Evolutionary conservation across 2,329 filamentous ascomycete species (phyloP).

Genomic region (Ustulina deusta): DNA sequence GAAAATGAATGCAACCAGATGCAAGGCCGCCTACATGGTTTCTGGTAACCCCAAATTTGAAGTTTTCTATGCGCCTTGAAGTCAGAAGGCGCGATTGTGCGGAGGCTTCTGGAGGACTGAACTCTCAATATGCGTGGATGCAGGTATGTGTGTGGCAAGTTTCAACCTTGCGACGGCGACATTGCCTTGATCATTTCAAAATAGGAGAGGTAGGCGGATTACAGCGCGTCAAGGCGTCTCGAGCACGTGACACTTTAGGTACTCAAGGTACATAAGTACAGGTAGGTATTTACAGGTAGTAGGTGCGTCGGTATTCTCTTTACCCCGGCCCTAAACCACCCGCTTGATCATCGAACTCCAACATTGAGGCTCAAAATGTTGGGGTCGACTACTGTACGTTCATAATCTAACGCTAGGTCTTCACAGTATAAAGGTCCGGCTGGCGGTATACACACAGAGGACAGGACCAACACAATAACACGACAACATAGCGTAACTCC

Average conservation of each 20-base stretch:
- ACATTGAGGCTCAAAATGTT: conserved; percentile 36
- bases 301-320: not conserved
- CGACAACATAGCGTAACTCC: not conserved
- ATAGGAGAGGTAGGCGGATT: conserved; percentile 18
- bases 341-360: conserved; percentile 15
- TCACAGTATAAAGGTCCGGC: not conserved
- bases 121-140: not conserved
- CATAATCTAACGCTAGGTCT: not conserved
- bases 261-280: not conserved
- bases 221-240: not conserved
- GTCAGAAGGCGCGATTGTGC: not conserved
- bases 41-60: not conserved
- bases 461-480: not conserved
- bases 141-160: not conserved
- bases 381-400: conserved; percentile 16
- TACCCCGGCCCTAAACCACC: conserved; percentile 22
- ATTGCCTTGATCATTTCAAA: not conserved
- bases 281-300: no score
- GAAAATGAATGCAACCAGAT: conserved; percentile 10
- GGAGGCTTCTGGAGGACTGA: not conserved
- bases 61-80: not conserved
- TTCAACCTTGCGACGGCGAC: not conserved
- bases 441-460: not conserved
- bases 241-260: conserved; percentile 27
- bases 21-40: conserved; percentile 33